Percentiles rank a stretch among this genome's conserved stretches.
These are phyloP conservation scores for Funneliformis caledonium DNA, from an alignment of 371 early-diverging fungal species.

Conservation along the genomic window DNA sequence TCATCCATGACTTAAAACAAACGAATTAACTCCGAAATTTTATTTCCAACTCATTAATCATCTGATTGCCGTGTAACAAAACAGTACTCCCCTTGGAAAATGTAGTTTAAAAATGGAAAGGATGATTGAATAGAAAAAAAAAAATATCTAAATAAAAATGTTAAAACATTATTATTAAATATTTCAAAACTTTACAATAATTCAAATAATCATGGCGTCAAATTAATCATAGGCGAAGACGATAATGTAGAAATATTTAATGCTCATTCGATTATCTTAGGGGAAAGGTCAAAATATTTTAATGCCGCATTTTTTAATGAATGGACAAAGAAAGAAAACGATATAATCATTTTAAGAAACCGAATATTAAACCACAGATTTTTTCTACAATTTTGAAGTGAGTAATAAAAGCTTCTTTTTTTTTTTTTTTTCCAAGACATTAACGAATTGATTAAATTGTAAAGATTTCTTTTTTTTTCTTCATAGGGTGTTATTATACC, in stretches of 20 bases:
- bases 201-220: conserved; percentile 1
- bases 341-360: neutral
- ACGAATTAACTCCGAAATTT: no score
- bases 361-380: conserved; percentile 23
- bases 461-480: neutral
- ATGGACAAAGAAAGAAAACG: conserved; percentile 10
- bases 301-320: neutral
- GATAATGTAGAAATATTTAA: neutral
- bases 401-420: neutral
- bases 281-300: conserved; percentile 23
- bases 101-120: no score
- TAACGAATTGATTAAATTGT: neutral
- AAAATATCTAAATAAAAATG: neutral
- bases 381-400: conserved; percentile 24
- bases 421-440: neutral
- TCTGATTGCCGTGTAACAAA: no score
- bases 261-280: conserved; percentile 13
- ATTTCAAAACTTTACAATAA: neutral
- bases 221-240: conserved; percentile 9
- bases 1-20: no score
- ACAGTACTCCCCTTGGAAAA: no score
- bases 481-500: conserved; percentile 13
- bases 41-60: no score
- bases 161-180: neutral
- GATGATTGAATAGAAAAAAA: neutral